Evolutionary conservation across 495 filamentous ascomycete genomes (phyloP).

Genomic region (Hypoxylon trugodes): DNA sequence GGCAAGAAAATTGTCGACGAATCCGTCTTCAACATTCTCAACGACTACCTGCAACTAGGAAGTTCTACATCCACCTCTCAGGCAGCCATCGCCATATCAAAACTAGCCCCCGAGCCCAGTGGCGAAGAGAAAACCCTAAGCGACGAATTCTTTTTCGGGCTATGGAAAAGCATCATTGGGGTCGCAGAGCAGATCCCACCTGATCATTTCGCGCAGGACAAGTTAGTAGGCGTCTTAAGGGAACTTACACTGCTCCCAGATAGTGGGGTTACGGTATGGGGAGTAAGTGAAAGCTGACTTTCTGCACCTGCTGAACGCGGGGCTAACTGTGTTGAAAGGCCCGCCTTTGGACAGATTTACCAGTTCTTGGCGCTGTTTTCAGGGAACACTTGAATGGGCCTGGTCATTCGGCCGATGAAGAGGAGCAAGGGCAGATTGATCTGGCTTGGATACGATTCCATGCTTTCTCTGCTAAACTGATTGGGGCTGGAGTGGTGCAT

Average conservation of each 20-base stretch:
- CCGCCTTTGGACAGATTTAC: slow-evolving; percentile 36
- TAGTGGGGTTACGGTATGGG: slow-evolving; percentile 32
- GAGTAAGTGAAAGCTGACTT: slow-evolving; percentile 18
- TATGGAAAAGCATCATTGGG: slow-evolving; percentile 32
- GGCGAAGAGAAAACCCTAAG: slow-evolving; percentile 6
- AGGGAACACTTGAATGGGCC: slow-evolving; percentile 30
- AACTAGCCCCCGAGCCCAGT: slow-evolving; percentile 14
- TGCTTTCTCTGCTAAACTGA: slow-evolving; percentile 36
- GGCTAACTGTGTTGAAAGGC: slow-evolving; percentile 4
- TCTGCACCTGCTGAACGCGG: not conserved
- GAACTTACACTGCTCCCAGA: slow-evolving; percentile 35
- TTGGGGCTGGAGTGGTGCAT: slow-evolving; percentile 27
- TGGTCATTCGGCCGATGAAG: not conserved
- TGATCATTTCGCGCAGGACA: slow-evolving; percentile 31
- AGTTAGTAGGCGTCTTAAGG: slow-evolving; percentile 31
- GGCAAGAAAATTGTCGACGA: slow-evolving; percentile 7
- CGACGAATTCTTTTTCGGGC: slow-evolving; percentile 34
- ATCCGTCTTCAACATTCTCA: slow-evolving; percentile 44
- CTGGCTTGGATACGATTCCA: slow-evolving; percentile 31
- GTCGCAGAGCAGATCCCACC: slow-evolving; percentile 37
- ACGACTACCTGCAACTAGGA: slow-evolving; percentile 19
- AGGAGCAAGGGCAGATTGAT: slow-evolving; percentile 4
- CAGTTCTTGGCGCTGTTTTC: slow-evolving; percentile 27
- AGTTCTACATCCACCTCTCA: slow-evolving; percentile 15
- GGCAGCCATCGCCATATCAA: slow-evolving; percentile 24